Conservation (phyloP, 805 yeast genomes). For the Yarrowia porcina region DNA sequence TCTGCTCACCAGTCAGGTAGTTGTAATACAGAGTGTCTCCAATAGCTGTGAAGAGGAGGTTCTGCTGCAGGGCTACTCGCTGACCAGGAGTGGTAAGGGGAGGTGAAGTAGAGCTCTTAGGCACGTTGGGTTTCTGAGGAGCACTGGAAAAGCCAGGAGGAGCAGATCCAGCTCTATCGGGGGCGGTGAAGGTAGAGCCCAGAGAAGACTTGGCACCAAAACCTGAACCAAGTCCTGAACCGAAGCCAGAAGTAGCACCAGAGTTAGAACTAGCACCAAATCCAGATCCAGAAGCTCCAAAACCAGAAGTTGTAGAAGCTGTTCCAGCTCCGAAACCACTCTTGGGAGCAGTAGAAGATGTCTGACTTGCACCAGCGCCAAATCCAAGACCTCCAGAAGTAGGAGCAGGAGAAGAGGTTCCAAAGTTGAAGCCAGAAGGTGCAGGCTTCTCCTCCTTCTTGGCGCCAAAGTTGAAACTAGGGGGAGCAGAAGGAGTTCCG, state of each 20-base stretch:
- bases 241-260: not conserved
- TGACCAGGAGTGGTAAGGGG: not conserved
- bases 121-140: not conserved
- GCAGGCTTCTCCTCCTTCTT: not conserved
- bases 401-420: not conserved
- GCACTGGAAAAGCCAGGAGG: not conserved
- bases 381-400: not conserved
- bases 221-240: too few species aligned
- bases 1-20: not conserved
- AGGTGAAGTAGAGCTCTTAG: not conserved
- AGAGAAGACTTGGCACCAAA: too few species aligned
- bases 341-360: not conserved
- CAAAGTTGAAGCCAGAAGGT: not conserved
- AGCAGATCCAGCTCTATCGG: not conserved
- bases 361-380: not conserved
- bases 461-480: too few species aligned
- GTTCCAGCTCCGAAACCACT: not conserved
- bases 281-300: not conserved
- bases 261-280: not conserved
- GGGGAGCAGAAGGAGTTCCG: too few species aligned
- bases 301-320: not conserved
- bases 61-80: not conserved
- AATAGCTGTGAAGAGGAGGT: conserved; percentile 3
- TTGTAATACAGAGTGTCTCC: not conserved
- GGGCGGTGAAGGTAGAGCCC: too few species aligned